Evolutionary conservation across 2,329 filamentous ascomycete genomes (phyloP).

Genomic region (Xylaria digitata): DNA sequence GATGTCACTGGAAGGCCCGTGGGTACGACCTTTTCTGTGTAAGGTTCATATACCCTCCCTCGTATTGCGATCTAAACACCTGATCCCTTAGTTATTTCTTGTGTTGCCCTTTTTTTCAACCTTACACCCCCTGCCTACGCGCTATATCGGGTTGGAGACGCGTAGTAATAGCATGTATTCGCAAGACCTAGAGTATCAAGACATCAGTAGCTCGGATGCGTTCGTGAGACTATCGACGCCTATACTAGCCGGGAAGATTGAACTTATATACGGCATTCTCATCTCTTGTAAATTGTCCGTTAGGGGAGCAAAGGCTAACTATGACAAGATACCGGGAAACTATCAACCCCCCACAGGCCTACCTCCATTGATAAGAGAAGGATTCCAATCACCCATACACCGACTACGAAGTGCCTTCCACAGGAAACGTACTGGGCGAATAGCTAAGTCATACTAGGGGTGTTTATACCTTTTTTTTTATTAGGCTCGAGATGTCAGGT

Average conservation of each 20-base stretch:
- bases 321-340: not conserved
- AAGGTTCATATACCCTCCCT: not conserved
- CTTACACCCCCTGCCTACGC: not conserved
- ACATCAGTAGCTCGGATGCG: not conserved
- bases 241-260: not conserved
- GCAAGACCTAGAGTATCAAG: not conserved
- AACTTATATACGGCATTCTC: not conserved
- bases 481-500: not conserved
- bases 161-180: not conserved
- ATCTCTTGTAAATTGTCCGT: not conserved
- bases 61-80: too few relatives aligned
- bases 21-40: not conserved
- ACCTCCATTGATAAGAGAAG: not conserved
- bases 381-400: not conserved
- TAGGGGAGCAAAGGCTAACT: not conserved
- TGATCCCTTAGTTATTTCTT: too few relatives aligned
- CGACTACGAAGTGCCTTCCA: not conserved
- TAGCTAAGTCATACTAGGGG: not conserved
- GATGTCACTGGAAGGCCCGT: not conserved
- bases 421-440: not conserved
- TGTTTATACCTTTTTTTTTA: not conserved
- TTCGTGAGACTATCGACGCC: not conserved
- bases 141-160: not conserved
- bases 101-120: not conserved
- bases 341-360: not conserved